A percentile compares a stretch with the other conserved stretches of the same genome.
Evolutionary conservation across 2,329 filamentous ascomycete species (phyloP).

Genomic region (Ceratocystis eucalypticola): DNA sequence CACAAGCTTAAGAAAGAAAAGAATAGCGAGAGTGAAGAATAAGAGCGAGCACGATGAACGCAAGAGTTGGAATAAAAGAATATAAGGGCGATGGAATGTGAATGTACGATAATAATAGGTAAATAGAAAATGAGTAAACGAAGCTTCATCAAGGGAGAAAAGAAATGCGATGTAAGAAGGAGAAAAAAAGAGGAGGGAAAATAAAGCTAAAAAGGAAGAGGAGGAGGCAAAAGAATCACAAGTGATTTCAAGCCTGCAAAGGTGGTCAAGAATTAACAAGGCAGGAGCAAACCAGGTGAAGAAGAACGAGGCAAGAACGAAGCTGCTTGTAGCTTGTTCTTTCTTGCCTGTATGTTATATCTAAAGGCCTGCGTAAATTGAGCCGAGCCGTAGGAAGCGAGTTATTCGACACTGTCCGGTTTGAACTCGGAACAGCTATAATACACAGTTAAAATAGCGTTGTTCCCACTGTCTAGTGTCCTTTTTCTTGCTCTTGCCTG

Average conservation of each 20-base stretch:
- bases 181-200: neutral
- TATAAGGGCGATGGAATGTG: neutral
- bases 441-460: neutral
- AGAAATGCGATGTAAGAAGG: neutral
- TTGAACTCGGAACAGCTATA: neutral
- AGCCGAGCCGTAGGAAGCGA: neutral
- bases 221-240: neutral
- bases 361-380: neutral
- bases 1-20: neutral
- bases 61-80: neutral
- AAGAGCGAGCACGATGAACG: neutral
- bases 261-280: neutral
- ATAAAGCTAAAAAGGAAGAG: neutral
- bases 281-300: neutral
- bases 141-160: neutral
- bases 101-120: neutral
- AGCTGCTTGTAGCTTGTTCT: neutral
- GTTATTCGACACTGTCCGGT: neutral
- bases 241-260: neutral
- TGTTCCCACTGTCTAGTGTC: neutral
- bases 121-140: neutral
- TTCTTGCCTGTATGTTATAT: neutral
- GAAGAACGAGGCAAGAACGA: neutral
- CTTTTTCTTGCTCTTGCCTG: neutral
- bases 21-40: neutral